phyloP scores from a whole-genome alignment of 192 early-diverging fungal species.

The Coemansia umbellata region DNA sequence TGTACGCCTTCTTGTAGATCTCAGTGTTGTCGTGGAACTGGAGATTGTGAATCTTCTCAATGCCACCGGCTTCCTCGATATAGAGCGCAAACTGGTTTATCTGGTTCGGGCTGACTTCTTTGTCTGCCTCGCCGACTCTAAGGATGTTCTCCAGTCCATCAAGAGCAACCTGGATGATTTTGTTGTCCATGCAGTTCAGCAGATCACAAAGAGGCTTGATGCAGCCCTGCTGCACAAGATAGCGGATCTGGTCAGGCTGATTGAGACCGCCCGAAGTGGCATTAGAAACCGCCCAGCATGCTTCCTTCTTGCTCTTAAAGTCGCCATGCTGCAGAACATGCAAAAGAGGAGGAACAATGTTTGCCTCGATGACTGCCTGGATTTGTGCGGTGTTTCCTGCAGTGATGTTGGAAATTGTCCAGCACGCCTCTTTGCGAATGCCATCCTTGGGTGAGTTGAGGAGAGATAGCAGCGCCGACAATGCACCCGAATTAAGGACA shows the following conservation, averaged over 20 bases:
- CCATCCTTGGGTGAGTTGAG: conserved; percentile 87
- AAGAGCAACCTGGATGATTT: conserved; percentile 94
- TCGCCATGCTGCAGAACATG: conserved; percentile 82
- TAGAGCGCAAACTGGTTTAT: conserved; percentile 83
- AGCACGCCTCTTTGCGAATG: conserved; percentile 98
- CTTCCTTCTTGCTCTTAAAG: conserved; percentile 98
- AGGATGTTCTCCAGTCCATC: conserved; percentile 98
- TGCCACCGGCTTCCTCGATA: conserved; percentile 92
- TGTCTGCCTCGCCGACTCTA: conserved; percentile 90
- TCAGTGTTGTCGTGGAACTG: conserved; percentile 95
- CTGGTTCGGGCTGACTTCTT: conserved; percentile 50
- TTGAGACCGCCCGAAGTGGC: conserved; percentile 92
- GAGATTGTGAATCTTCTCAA: conserved; percentile 92
- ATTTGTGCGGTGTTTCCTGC: conserved; percentile 93
- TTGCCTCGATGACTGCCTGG: conserved; percentile 92
- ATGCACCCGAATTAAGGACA: conserved; percentile 85
- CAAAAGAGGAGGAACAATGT: conserved; percentile 89
- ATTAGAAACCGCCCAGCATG: conserved; percentile 99
- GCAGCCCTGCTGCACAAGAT: conserved; percentile 86
- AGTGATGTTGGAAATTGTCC: conserved; percentile 99
- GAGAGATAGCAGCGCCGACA: conserved; percentile 76
- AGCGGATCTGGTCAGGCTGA: conserved; percentile 90
- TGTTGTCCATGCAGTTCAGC: conserved; percentile 85
- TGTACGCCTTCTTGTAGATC: conserved; percentile 95
- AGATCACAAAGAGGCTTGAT: conserved; percentile 96